Conservation (phyloP, 2,329 filamentous ascomycete species). For the Aspergillus pseudonomiae region DNA sequence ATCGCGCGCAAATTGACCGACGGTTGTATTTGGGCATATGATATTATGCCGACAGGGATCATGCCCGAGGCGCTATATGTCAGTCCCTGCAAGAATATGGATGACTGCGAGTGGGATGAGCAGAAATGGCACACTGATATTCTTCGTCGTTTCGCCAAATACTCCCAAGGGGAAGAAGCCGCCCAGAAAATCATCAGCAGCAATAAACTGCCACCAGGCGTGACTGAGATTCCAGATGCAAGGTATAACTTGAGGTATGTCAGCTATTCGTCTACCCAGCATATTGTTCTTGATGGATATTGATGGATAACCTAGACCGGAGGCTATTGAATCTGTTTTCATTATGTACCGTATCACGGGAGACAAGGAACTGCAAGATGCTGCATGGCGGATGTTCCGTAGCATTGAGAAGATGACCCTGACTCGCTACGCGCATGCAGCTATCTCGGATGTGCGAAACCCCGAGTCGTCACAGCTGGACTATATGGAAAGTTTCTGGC, state of each 20-base stretch:
- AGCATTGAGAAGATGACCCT: conserved; percentile 48
- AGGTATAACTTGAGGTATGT: conserved; percentile 37
- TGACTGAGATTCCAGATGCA: conserved; percentile 29
- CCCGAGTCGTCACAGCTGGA: conserved; percentile 33
- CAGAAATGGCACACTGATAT: conserved; percentile 39
- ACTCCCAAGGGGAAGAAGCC: conserved; percentile 22
- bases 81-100: conserved; percentile 50
- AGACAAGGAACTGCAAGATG: conserved; percentile 49
- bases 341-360: conserved; percentile 63
- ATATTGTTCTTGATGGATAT: not conserved
- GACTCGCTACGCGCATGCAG: conserved; percentile 49
- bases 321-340: conserved; percentile 65
- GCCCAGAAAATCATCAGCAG: conserved; percentile 25
- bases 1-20: conserved; percentile 61
- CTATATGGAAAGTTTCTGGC: conserved; percentile 51
- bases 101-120: conserved; percentile 58
- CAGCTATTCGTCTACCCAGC: not conserved
- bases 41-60: conserved; percentile 58
- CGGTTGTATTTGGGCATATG: conserved; percentile 65
- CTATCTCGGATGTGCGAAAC: conserved; percentile 46
- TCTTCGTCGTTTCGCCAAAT: conserved; percentile 18
- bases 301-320: conserved; percentile 41
- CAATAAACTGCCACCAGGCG: conserved; percentile 30
- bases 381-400: conserved; percentile 55
- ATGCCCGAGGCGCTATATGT: conserved; percentile 64